phyloP scores from a whole-genome alignment of 192 early-diverging fungal species.

The Lunasporangiospora selenospora region DNA sequence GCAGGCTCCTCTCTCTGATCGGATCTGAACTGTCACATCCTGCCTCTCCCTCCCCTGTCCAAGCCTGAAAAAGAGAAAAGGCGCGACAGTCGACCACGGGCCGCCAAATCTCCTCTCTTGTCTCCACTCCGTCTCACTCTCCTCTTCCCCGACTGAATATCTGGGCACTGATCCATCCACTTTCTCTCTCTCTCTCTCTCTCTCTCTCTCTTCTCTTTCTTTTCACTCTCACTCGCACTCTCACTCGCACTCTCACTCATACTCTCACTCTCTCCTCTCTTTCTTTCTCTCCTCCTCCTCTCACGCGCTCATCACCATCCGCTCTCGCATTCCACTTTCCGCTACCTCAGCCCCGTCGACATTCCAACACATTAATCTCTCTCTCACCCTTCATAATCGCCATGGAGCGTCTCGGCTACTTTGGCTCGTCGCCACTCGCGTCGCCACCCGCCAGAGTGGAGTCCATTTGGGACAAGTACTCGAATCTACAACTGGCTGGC shows the following conservation, averaged over 20 bases:
- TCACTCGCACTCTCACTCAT: not conserved
- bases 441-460: no score
- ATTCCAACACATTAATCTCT: not conserved
- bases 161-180: not conserved
- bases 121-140: not conserved
- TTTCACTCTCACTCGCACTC: not conserved
- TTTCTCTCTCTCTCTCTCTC: slow-evolving; percentile 3
- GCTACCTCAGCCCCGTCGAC: no score
- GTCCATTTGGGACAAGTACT: no score
- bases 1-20: no score
- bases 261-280: not conserved
- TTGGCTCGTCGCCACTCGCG: not conserved
- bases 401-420: not conserved
- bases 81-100: no score
- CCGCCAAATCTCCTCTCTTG: no score
- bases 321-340: slow-evolving; percentile 3
- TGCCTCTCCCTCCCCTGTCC: no score
- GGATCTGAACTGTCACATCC: no score
- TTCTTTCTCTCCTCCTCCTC: not conserved
- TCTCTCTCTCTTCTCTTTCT: not conserved
- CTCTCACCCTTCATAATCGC: not conserved
- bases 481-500: no score
- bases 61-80: no score
- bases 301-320: no score
- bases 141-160: not conserved